phyloP scores from a whole-genome alignment of 2,329 filamentous ascomycete species.

The Fusarium siculi region DNA sequence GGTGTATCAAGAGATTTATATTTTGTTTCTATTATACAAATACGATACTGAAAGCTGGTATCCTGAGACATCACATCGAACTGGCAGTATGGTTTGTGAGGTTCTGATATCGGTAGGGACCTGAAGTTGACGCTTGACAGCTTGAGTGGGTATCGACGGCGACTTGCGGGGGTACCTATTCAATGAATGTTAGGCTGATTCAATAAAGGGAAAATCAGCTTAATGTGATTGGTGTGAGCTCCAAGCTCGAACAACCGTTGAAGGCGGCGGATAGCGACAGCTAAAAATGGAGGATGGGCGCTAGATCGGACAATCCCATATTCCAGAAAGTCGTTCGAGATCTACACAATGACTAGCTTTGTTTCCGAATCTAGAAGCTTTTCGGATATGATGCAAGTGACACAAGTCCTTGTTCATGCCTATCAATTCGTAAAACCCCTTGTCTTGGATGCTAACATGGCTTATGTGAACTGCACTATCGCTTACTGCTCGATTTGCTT shows the following conservation, averaged over 20 bases:
- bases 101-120: neutral
- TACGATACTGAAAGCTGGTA: neutral
- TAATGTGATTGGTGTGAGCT: conserved; percentile 23
- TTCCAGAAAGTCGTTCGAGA: conserved; percentile 23
- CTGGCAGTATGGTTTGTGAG: neutral
- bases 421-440: neutral
- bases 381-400: neutral
- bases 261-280: conserved; percentile 14
- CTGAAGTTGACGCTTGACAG: conserved; percentile 8
- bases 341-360: neutral
- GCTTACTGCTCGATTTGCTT: neutral
- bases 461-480: neutral
- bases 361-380: conserved; percentile 1
- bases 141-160: conserved; percentile 11
- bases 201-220: conserved; percentile 6
- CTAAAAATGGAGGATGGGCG: neutral
- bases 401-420: neutral
- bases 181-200: conserved; percentile 10
- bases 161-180: conserved; percentile 11
- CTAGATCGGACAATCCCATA: conserved; percentile 14
- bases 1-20: neutral
- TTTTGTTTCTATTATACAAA: neutral
- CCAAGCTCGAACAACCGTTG: neutral
- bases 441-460: neutral
- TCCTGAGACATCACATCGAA: neutral